Conservation (phyloP, 768 basidiomycete species). For the Leccinum pellstonianum region DNA sequence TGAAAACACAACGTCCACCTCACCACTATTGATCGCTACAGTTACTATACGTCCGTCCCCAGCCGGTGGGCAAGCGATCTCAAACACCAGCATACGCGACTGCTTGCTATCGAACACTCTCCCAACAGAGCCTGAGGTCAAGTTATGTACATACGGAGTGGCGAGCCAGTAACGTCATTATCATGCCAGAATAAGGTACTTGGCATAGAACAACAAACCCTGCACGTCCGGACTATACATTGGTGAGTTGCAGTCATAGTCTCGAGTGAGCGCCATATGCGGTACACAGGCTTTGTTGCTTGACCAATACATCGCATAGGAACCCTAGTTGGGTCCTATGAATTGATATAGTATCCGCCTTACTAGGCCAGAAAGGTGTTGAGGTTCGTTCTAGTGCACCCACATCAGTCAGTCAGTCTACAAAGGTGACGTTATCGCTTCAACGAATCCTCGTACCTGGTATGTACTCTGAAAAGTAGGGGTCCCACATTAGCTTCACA, state of each 20-base stretch:
- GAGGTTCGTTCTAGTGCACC: conserved; percentile 56
- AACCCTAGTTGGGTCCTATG: conserved; percentile 72
- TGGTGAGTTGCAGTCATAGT: not conserved
- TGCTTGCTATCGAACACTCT: too few species aligned
- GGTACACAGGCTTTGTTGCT: not conserved
- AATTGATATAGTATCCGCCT: conserved; percentile 84
- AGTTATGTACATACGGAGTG: not conserved
- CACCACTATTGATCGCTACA: not conserved
- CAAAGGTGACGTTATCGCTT: not conserved
- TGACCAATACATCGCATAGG: not conserved
- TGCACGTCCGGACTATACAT: not conserved
- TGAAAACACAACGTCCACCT: not conserved
- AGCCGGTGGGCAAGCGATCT: not conserved
- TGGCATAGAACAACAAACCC: not conserved
- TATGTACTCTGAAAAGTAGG: conserved; percentile 61
- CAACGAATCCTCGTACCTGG: conserved; percentile 45
- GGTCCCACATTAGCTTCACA: conserved; percentile 6
- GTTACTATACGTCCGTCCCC: not conserved
- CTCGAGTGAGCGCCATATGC: not conserved
- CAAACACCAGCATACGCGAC: not conserved
- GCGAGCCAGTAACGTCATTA: not conserved
- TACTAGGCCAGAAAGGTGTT: conserved; percentile 79
- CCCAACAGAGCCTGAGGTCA: too few species aligned
- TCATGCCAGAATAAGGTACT: not conserved
- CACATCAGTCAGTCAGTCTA: conserved; percentile 6